Evolutionary conservation across 2,329 filamentous ascomycete genomes (phyloP).

Genomic region (Elsinoe batatas): DNA sequence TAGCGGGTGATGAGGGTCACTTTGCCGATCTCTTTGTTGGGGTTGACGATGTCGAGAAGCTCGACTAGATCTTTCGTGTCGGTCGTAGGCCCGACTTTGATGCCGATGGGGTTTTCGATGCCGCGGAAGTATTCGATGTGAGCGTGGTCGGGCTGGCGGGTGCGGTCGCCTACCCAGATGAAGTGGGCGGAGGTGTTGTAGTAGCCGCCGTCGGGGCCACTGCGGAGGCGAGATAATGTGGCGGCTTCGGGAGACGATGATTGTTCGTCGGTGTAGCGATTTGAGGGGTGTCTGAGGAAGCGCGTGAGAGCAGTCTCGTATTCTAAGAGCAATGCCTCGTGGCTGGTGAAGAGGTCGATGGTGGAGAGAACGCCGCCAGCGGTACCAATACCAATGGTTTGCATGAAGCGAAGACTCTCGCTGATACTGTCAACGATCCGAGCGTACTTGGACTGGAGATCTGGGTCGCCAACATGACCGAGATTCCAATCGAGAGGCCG

Average conservation of each 20-base stretch:
- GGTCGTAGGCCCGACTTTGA: slow-evolving; percentile 91
- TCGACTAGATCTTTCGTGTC: slow-evolving; percentile 62
- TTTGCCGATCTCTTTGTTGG: slow-evolving; percentile 71
- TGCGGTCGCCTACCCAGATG: slow-evolving; percentile 96
- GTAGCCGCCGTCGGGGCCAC: slow-evolving; percentile 45
- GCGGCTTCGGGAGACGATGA: slow-evolving; percentile 18
- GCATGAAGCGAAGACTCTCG: slow-evolving; percentile 88
- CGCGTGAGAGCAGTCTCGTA: slow-evolving; percentile 87
- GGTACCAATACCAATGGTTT: slow-evolving; percentile 81
- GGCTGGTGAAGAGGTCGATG: slow-evolving; percentile 89
- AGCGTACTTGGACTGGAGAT: slow-evolving; percentile 76
- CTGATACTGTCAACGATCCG: slow-evolving; percentile 76
- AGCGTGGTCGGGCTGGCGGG: slow-evolving; percentile 80
- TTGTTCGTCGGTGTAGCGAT: slow-evolving; percentile 26
- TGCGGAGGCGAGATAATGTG: slow-evolving; percentile 23
- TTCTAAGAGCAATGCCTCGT: slow-evolving; percentile 87
- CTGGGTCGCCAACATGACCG: slow-evolving; percentile 77
- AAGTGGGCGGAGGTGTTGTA: slow-evolving; percentile 96
- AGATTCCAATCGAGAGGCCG: slow-evolving; percentile 90
- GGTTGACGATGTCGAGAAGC: slow-evolving; percentile 80
- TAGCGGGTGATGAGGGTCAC: slow-evolving; percentile 95
- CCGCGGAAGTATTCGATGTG: slow-evolving; percentile 98
- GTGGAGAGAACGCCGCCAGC: slow-evolving; percentile 69
- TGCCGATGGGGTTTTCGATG: slow-evolving; percentile 87
- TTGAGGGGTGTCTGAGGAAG: slow-evolving; percentile 54